Evolutionary conservation across 805 yeast species (phyloP).

Genomic region (Zygosaccharomyces siamensis): DNA sequence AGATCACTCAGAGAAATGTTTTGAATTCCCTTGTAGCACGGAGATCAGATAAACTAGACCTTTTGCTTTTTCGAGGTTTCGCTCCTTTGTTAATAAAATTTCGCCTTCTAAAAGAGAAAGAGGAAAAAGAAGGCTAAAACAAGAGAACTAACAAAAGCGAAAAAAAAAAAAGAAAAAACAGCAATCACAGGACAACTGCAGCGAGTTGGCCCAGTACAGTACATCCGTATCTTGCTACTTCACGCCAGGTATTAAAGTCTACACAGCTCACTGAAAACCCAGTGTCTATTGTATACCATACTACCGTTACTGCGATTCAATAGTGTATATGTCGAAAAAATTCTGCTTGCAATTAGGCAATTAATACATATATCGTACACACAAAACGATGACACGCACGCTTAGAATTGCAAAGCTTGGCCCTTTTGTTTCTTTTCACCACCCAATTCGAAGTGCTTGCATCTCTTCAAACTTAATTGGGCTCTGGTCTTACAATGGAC

Average conservation of each 20-base stretch:
- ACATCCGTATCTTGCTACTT: no score
- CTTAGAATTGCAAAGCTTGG: constrained; percentile 98
- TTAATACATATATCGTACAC: constrained; percentile 7
- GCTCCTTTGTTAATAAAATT: constrained; percentile 1
- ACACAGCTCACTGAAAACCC: no score
- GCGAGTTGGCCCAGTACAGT: no score
- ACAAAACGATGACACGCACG: constrained; percentile 14
- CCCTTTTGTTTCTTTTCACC: constrained; percentile 99
- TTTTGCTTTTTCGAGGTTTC: constrained; percentile 4
- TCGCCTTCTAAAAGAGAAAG: not conserved
- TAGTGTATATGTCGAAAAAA: constrained; percentile 1
- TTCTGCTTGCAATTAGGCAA: constrained; percentile 6
- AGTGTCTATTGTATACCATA: no score
- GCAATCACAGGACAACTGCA: no score
- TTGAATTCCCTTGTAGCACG: not conserved
- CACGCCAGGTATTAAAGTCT: no score
- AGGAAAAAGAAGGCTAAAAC: not conserved
- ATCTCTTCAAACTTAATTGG: constrained; percentile 96
- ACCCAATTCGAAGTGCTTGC: constrained; percentile 99
- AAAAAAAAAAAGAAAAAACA: no score
- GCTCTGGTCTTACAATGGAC: constrained; percentile 97
- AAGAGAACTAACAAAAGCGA: not conserved
- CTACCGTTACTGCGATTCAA: not conserved
- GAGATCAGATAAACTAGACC: not conserved
- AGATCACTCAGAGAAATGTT: not conserved